Percentiles rank a stretch among this genome's conserved stretches.
phyloP scores from a whole-genome alignment of 2,329 filamentous ascomycete species.

The Chaetomiaceae sp. region DNA sequence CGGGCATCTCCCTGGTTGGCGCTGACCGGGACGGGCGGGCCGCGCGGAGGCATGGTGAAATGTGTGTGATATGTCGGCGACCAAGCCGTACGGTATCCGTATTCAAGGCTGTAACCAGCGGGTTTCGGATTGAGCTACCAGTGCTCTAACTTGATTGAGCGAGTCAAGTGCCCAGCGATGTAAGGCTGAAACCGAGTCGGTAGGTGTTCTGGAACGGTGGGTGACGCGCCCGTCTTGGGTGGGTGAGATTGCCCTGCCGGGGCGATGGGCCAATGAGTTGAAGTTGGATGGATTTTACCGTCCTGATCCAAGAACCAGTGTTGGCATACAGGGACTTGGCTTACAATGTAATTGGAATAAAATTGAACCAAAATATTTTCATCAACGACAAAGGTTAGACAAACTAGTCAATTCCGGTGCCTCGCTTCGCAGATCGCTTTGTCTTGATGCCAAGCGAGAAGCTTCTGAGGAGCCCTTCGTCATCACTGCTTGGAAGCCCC shows the following conservation, averaged over 20 bases:
- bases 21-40: conserved; percentile 21
- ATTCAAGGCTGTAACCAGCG: neutral
- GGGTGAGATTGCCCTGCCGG: neutral
- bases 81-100: neutral
- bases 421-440: neutral
- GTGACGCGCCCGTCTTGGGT: conserved; percentile 1
- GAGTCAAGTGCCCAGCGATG: neutral
- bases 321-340: neutral
- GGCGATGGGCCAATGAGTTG: conserved; percentile 8
- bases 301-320: too few relatives aligned
- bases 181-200: neutral
- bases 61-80: neutral
- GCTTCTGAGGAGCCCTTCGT: neutral
- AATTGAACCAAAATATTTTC: neutral
- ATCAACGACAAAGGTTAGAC: too few relatives aligned
- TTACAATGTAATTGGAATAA: neutral
- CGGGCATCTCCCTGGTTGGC: conserved; percentile 22
- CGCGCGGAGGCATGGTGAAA: conserved; percentile 19
- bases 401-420: neutral
- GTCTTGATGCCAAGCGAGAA: neutral
- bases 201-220: neutral
- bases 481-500: conserved; percentile 2
- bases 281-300: neutral
- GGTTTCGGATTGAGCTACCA: neutral
- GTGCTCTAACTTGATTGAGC: neutral